Conservation (phyloP, 345 rosid genomes). For the Euphorbia pulcherrima region DNA sequence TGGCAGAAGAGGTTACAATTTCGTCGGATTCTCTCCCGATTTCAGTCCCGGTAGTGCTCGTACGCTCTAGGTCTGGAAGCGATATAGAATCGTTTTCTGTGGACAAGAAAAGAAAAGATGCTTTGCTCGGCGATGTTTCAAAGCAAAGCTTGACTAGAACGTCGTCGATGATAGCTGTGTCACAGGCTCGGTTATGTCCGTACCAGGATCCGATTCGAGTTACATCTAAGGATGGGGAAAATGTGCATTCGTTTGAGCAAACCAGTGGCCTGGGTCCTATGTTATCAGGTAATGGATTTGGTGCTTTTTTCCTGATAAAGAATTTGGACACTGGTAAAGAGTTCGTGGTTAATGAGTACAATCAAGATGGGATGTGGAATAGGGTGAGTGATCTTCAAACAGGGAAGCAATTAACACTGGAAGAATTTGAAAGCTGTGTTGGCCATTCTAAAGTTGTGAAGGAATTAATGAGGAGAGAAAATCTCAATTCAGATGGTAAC, state of each 20-base stretch:
- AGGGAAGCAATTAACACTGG: conserved; percentile 83
- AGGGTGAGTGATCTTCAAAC: conserved; percentile 88
- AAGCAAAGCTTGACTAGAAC: conserved; percentile 71
- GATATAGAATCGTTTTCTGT: conserved; percentile 50
- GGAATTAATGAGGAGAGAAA: conserved; percentile 76
- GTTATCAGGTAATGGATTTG: conserved; percentile 36
- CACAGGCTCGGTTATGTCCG: conserved; percentile 32
- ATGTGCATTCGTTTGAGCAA: conserved; percentile 12
- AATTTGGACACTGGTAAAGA: conserved; percentile 84
- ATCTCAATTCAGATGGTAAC: conserved; percentile 20
- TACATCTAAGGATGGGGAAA: conserved; percentile 22
- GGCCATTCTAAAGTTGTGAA: conserved; percentile 83
- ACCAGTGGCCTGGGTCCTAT: conserved; percentile 24
- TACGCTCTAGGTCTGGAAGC: conserved; percentile 66
- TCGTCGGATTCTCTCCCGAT: neutral
- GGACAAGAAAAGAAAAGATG: conserved; percentile 57
- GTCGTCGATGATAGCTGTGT: conserved; percentile 44
- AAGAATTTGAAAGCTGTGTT: conserved; percentile 77
- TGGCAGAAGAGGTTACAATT: conserved; percentile 13
- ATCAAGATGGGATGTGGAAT: conserved; percentile 80
- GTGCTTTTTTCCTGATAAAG: conserved; percentile 78
- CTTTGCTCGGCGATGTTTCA: conserved; percentile 48
- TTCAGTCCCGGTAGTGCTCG: conserved; percentile 35
- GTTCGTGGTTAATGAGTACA: conserved; percentile 72
- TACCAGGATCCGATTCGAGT: conserved; percentile 39